These are phyloP conservation scores for Dactylellina sp. DNA, from an alignment of 2,329 filamentous ascomycete genomes.

Conservation along the genomic window DNA sequence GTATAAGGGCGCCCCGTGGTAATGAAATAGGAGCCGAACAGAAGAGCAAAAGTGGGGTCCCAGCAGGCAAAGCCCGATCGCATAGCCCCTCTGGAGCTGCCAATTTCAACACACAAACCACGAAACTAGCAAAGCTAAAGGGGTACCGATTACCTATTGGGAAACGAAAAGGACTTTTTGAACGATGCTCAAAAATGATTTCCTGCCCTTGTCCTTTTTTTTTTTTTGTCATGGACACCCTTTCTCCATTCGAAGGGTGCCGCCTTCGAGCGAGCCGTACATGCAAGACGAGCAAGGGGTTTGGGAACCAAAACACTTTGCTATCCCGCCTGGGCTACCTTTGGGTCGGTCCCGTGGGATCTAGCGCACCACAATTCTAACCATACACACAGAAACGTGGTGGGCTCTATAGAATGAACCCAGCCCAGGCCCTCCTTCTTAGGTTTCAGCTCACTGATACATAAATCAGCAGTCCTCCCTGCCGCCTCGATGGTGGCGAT, in stretches of 20 bases:
- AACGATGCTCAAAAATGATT: constrained; percentile 19
- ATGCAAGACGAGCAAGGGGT: constrained; percentile 45
- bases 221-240: constrained; percentile 54
- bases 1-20: constrained; percentile 44
- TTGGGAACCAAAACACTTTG: constrained; percentile 18
- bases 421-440: constrained; percentile 34
- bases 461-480: constrained; percentile 42
- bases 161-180: constrained; percentile 33
- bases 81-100: constrained; percentile 49
- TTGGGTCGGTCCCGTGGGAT: constrained; percentile 32
- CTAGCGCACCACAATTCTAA: constrained; percentile 29
- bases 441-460: constrained; percentile 53
- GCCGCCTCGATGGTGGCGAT: neutral
- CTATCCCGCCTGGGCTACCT: constrained; percentile 13
- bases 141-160: constrained; percentile 18
- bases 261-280: constrained; percentile 46
- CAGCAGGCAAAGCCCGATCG: constrained; percentile 45
- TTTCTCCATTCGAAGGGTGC: constrained; percentile 41
- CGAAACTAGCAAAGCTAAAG: constrained; percentile 50
- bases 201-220: constrained; percentile 36
- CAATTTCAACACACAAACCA: constrained; percentile 54
- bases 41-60: constrained; percentile 31
- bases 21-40: constrained; percentile 26
- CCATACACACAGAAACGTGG: constrained; percentile 52
- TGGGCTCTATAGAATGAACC: constrained; percentile 35